phyloP scores from a whole-genome alignment of 129 eudicot species.

The Rutidosis leptorrhynchoides region DNA sequence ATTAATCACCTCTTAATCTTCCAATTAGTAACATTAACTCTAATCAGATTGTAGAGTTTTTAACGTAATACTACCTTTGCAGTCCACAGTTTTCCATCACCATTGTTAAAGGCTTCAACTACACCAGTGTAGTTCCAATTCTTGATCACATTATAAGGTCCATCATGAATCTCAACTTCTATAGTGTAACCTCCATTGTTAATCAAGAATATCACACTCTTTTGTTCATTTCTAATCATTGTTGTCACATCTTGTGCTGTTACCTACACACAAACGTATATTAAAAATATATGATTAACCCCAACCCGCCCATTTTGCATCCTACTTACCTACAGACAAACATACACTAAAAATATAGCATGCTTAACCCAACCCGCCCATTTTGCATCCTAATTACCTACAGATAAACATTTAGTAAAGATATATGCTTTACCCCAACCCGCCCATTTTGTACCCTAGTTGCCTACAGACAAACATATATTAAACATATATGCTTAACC shows the following conservation, averaged over 20 bases:
- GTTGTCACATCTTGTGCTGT: slow-evolving; percentile 58
- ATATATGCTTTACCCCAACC: background rate
- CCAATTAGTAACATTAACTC: background rate
- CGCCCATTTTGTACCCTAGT: slow-evolving; percentile 47
- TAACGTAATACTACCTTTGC: slow-evolving; percentile 27
- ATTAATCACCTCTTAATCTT: background rate
- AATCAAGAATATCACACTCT: slow-evolving; percentile 43
- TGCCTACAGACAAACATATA: slow-evolving; percentile 25
- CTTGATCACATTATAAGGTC: slow-evolving; percentile 55
- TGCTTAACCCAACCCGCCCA: too few species aligned
- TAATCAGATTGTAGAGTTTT: background rate
- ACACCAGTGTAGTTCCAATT: slow-evolving; percentile 59
- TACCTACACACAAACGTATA: slow-evolving; percentile 27
- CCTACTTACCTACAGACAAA: too few species aligned
- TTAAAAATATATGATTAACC: background rate
- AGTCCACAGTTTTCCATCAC: slow-evolving; percentile 49
- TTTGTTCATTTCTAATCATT: slow-evolving; percentile 46
- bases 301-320: background rate
- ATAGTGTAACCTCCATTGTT: slow-evolving; percentile 58
- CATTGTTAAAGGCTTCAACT: slow-evolving; percentile 45
- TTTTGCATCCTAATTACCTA: too few species aligned
- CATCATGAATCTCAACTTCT: slow-evolving; percentile 58
- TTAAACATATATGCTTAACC: background rate
- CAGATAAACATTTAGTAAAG: background rate
- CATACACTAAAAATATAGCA: too few species aligned